phyloP scores from a whole-genome alignment of 2,329 filamentous ascomycete species.

The Penicillium sp. region DNA sequence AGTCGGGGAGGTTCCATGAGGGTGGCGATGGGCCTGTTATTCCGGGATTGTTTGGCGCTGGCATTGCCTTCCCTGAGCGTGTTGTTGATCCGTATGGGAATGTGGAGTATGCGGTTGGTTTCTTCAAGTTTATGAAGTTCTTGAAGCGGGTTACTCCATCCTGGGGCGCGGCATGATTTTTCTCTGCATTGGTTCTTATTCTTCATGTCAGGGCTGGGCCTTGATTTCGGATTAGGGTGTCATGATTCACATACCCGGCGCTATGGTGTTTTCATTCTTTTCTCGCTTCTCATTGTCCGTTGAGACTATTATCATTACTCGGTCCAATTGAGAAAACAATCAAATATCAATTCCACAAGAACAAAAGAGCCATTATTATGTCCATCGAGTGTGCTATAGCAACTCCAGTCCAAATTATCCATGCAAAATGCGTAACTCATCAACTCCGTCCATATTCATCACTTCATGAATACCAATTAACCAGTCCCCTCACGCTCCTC shows the following conservation, averaged over 20 bases:
- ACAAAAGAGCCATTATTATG: conserved; percentile 1
- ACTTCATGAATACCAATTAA: background rate
- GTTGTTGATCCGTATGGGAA: conserved; percentile 59
- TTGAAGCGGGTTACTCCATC: conserved; percentile 51
- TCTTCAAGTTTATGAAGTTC: conserved; percentile 63
- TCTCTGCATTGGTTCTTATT: background rate
- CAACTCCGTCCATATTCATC: background rate
- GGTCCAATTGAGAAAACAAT: background rate
- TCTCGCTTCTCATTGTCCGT: background rate
- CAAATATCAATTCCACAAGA: background rate
- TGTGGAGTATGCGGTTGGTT: conserved; percentile 57
- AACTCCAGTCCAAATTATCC: background rate
- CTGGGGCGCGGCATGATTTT: conserved; percentile 37
- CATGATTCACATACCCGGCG: background rate
- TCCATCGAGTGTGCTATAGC: background rate
- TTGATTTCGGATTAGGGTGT: background rate
- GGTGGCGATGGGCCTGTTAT: conserved; percentile 37
- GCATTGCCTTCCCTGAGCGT: conserved; percentile 59
- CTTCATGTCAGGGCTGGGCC: background rate
- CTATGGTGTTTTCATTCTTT: background rate
- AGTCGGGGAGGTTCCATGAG: conserved; percentile 47
- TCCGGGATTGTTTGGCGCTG: conserved; percentile 55
- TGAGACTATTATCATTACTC: background rate
- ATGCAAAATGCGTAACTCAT: conserved; percentile 1
- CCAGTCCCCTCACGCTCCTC: background rate